Base-by-base conservation (phyloP, 305 asterid species). In the Andrographis paniculata region DNA sequence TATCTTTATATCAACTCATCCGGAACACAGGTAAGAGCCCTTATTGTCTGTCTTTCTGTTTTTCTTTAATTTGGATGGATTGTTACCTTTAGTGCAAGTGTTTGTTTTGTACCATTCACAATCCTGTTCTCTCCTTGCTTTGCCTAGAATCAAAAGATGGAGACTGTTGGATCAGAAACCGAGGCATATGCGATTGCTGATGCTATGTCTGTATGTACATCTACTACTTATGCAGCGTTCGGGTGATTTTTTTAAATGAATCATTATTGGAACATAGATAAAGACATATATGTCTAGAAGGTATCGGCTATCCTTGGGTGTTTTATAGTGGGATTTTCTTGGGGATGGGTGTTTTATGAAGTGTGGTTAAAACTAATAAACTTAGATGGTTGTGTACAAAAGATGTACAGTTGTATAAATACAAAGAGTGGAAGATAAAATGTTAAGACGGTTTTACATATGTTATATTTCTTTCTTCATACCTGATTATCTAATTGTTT, bases 121-220 rank as follows among this genome's bases (percentile, higher is more conserved):
- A 5, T 63, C 30, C 24, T 28, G n/a, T 19, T 17, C 9, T 45
- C 18, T 20, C 31, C 15, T 42, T 54, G 28, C 54, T 38, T 60
- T 68, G 17, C 44, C 14, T 65, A 91, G 99, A 61, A 80, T 74
- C 89, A 75, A 64, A 64, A 73, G 63, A 62, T 56, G 83, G 94
- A 86, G 79, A 80, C 72, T 17, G 95, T 86, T 70, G 99, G 93
- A 22, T 71, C 89, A 45, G 99, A 91, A 77, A 71, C 87, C 17
- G 96, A 80, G 58, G 99, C 99, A 16, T 87, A 73, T 62, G 93
- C 87, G 15, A 55, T 74, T 54, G 95, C 95, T 3, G 96, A 91
- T 63, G 50, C 75, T 33, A 80, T 91, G 80, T 61, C 73, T 42
- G 99, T 91, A 79, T 80, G 99, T 51, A 48, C 62, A 4, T 24